These are phyloP conservation scores for Pestalotiopsis fici DNA, from an alignment of 2,329 filamentous ascomycete genomes.

Conservation along the genomic window DNA sequence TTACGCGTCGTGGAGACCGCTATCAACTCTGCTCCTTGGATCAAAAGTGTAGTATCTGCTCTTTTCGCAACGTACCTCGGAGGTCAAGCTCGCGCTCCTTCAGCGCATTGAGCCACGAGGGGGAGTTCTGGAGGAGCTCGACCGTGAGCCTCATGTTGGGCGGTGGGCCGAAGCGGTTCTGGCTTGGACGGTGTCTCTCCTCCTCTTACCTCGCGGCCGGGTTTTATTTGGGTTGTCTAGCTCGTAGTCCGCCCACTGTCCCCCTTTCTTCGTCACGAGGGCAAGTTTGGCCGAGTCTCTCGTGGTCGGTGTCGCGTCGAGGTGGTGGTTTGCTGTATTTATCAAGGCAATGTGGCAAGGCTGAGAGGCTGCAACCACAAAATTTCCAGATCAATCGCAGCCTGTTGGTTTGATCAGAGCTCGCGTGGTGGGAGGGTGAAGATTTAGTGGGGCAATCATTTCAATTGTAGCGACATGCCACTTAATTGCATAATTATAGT, in stretches of 20 bases:
- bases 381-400: not conserved
- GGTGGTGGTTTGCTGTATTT: not conserved
- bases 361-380: constrained; percentile 1
- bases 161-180: not conserved
- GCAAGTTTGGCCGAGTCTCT: not conserved
- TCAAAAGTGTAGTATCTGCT: constrained; percentile 86
- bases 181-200: not conserved
- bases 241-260: not conserved
- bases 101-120: constrained; percentile 97
- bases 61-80: constrained; percentile 95
- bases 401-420: not conserved
- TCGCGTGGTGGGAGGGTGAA: not conserved
- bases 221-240: not conserved
- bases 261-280: not conserved
- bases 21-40: constrained; percentile 79
- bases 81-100: constrained; percentile 99
- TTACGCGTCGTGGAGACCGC: constrained; percentile 56
- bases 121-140: constrained; percentile 90
- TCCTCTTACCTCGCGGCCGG: constrained; percentile 2
- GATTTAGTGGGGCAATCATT: not conserved
- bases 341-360: not conserved
- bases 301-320: not conserved
- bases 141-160: constrained; percentile 86
- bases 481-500: not conserved
- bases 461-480: not conserved